Conservation (phyloP, 2,329 filamentous ascomycete species). For the Aspergillus candidus region DNA sequence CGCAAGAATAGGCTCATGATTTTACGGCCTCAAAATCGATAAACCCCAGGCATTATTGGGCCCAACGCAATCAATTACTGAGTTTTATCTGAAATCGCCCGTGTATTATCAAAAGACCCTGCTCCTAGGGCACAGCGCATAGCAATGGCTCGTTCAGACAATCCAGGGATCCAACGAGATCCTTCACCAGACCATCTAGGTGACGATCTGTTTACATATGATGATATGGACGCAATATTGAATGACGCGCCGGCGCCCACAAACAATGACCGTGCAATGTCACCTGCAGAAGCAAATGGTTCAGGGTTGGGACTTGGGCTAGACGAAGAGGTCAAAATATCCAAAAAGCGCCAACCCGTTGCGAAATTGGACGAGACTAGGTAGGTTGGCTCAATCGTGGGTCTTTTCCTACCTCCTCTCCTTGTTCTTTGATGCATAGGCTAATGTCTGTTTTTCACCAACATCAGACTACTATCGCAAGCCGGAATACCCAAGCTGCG, state of each 20-base stretch:
- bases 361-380: slow-evolving; percentile 82
- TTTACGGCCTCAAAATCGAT: too few relatives aligned
- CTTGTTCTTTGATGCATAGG: not conserved
- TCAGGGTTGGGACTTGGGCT: slow-evolving; percentile 63
- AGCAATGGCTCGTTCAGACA: slow-evolving; percentile 9
- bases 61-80: too few relatives aligned
- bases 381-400: slow-evolving; percentile 36
- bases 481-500: slow-evolving; percentile 78
- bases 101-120: too few relatives aligned
- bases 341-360: slow-evolving; percentile 67
- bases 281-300: slow-evolving; percentile 28
- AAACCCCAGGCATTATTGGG: too few relatives aligned
- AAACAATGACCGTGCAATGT: slow-evolving; percentile 16
- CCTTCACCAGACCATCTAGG: slow-evolving; percentile 42
- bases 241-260: slow-evolving; percentile 30
- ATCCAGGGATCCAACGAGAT: slow-evolving; percentile 11
- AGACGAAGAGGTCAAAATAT: slow-evolving; percentile 78
- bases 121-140: not conserved
- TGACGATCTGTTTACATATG: slow-evolving; percentile 71
- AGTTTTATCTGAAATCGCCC: too few relatives aligned
- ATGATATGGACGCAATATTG: slow-evolving; percentile 51
- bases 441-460: slow-evolving; percentile 1
- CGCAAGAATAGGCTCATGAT: too few relatives aligned
- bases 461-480: slow-evolving; percentile 66
- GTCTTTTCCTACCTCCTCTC: not conserved